Evolutionary conservation across 352 stramenopile species (phyloP), one percentile per base, ranked within the genome.

Genomic region (Phytophthora colocasiae): DNA sequence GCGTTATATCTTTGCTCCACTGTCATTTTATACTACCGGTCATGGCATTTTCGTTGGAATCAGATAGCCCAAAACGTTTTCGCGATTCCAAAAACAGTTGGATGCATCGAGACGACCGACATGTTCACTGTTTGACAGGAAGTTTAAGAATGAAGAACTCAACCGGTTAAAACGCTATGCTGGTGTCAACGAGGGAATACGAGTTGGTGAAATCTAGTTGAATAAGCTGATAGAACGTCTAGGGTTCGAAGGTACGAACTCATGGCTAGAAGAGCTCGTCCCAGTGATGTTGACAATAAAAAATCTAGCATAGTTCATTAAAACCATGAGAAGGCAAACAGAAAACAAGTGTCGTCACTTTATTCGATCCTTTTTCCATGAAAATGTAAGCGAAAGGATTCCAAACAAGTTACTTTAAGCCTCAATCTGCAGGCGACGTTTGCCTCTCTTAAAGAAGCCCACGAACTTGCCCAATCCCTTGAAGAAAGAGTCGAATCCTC

Each of bases 101-200:
- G 12, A 36, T 36, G 31, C 8, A 1, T 26, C 34, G 26, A 50
- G 24, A 44, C 26, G 31, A n/a, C 53, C 26, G 31, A n/a, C 53
- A 62, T 53, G 3, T 9, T 55, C 6, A 8, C 14, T 36, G n/a
- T 44, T 24, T 10, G 19, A 12, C 4, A 12, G 31, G 31, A 58
- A 60, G 39, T 50, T 61, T 56, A 32, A 45, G 10, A 67, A 36
- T 67, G 50, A 62, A 36, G 1, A 60, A 38, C 27, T 31, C 27
- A 31, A 7, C 27, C 2, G 27, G 4, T 31, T 31, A 31, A 31
- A 7, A 31, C 2, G 27, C 6, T 31, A 31, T 31, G 50, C 50
- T 57, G 36, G 50, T 47, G 50, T 26, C 50, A 57, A 57, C 50
- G 1, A 26, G 27, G 50, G 50, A 36, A 8, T 14, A 9, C 8